Base-by-base conservation (phyloP, 192 early-diverging fungal species). In the Backusella morwellensis region DNA sequence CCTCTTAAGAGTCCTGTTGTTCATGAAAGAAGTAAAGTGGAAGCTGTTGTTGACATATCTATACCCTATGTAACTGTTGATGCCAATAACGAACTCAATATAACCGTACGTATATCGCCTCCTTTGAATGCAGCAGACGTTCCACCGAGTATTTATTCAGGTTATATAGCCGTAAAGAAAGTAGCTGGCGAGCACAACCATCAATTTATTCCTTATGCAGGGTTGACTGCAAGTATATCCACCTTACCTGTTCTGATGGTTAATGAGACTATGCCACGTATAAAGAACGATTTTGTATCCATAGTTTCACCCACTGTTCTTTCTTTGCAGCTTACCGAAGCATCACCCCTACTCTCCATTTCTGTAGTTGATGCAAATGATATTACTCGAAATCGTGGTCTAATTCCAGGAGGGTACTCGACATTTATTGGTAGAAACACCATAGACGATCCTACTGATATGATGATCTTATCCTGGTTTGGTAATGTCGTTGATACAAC, bases 81-180 rank as follows among this genome's bases (percentile, higher is more conserved):
- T 21, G 73, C 86, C 19, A 77, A 78, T 9, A 54, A 73, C 50
- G 77, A 74, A 38, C 73, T 44, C 23, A 79, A 76, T 15, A 54
- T 89, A 15, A 83, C 69, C 3, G 32, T 90, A 12, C 66, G 21
- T 6, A 87, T 90, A 66, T 71, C 40, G 1, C 85, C 86, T 23
- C 89, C 87, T 52, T 66, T 77, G 29, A 78, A 69, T 12, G 77
- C 79, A 4, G 63, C 74, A 52, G 41, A 72, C 3, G 34, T 67
- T 6, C 72, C 77, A 66, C 82, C 83, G 21, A 80, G 84, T 32
- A 81, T 89, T 56, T 89, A 87, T 77, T 85, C 82, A 36, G 88
- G 88, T 6, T 87, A 80, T 38, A 78, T 89, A 63, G 76, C 80
- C 34, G 77, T 86, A 19, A 44, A 44, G 2, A 50, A 72, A 29